Conservation (phyloP, 148 eudicot species). For the Limonium bicolor region DNA sequence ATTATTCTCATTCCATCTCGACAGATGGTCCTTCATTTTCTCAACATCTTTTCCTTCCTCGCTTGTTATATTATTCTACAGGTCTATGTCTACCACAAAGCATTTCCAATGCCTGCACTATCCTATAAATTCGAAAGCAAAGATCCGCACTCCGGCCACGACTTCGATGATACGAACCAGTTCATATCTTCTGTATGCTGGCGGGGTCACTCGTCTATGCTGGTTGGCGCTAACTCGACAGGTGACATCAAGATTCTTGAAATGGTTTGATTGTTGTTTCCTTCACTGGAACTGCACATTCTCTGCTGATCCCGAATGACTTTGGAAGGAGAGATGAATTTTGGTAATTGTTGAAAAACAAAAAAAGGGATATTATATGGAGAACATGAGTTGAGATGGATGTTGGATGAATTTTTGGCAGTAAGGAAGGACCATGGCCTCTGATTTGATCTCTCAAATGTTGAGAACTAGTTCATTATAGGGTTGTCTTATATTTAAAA, state of each 20-base stretch:
- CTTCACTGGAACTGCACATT: background rate
- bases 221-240: conserved; percentile 86
- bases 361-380: no score
- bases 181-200: conserved; percentile 92
- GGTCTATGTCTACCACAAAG: conserved; percentile 88
- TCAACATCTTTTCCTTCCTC: background rate
- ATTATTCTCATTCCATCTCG: no score
- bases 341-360: no score
- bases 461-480: no score
- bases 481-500: no score
- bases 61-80: conserved; percentile 11
- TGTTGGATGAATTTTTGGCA: no score
- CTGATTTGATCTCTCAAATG: no score
- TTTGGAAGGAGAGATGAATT: background rate
- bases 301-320: background rate
- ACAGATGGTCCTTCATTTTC: no score
- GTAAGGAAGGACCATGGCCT: no score
- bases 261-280: conserved; percentile 33
- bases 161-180: conserved; percentile 52
- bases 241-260: conserved; percentile 84
- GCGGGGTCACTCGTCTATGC: conserved; percentile 73
- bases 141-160: conserved; percentile 57
- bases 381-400: no score
- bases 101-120: conserved; percentile 83
- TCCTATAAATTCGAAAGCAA: conserved; percentile 49